A percentile compares a stretch with the other conserved stretches of the same genome.
Conservation (phyloP, 2,329 filamentous ascomycete species). For the Exophiala sideris region DNA sequence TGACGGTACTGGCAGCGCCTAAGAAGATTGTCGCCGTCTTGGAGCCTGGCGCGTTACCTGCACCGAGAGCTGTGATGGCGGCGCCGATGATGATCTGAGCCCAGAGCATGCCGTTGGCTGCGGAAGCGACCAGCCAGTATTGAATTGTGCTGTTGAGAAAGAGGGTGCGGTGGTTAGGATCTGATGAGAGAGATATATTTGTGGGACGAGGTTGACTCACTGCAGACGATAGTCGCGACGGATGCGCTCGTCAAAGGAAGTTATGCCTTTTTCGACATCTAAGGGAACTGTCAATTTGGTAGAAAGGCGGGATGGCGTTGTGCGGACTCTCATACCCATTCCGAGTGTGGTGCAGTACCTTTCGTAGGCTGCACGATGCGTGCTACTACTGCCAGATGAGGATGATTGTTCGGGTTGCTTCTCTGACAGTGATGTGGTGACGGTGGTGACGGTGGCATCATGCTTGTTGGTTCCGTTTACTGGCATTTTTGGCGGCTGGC, state of each 20-base stretch:
- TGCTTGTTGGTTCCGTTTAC: neutral
- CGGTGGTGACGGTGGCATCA: neutral
- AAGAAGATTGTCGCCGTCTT: neutral
- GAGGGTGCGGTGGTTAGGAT: neutral
- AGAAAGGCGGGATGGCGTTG: neutral
- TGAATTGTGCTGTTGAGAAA: neutral
- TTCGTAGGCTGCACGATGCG: neutral
- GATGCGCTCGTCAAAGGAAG: neutral
- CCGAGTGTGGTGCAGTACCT: neutral
- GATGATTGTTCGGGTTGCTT: neutral
- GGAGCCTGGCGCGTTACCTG: neutral
- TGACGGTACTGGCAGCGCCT: neutral
- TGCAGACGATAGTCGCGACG: conserved; percentile 1
- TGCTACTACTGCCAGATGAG: too few species aligned
- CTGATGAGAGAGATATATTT: neutral
- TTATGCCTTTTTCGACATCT: neutral
- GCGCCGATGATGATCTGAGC: conserved; percentile 12
- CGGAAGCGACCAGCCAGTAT: conserved; percentile 5
- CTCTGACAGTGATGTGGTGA: too few species aligned
- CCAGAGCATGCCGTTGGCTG: conserved; percentile 11
- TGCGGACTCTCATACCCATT: neutral
- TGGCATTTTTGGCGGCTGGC: neutral
- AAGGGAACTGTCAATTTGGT: neutral
- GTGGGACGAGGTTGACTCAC: neutral
- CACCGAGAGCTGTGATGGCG: conserved; percentile 6